Percentiles rank a stretch among this genome's conserved stretches.
These are phyloP conservation scores for Hibiscus tridactylites DNA, from an alignment of 345 rosid species.

Conservation along the genomic window DNA sequence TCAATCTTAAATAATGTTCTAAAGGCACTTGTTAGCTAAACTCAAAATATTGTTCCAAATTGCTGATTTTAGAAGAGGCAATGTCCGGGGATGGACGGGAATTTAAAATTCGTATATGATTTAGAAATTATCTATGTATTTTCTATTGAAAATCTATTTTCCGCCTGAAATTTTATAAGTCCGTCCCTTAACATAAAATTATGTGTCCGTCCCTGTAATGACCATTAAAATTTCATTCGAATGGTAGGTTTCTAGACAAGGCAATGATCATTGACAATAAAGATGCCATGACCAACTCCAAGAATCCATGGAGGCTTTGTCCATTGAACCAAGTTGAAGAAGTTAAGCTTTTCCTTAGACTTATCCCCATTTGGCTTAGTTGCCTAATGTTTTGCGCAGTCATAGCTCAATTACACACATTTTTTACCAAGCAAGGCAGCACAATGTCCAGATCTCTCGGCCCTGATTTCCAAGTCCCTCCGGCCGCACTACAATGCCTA, in stretches of 20 bases:
- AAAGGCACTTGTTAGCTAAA: no score
- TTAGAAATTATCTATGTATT: no score
- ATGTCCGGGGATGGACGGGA: no score
- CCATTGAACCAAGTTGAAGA: constrained; percentile 78
- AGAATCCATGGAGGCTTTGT: constrained; percentile 79
- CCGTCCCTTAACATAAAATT: no score
- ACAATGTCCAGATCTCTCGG: constrained; percentile 56
- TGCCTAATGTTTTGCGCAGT: constrained; percentile 67
- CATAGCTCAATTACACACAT: constrained; percentile 63
- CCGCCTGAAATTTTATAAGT: no score
- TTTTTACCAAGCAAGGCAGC: constrained; percentile 78
- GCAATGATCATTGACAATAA: constrained; percentile 57
- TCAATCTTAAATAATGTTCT: no score
- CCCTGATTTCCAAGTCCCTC: constrained; percentile 53
- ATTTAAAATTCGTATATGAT: no score
- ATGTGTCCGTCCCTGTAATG: no score
- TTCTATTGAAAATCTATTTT: neutral
- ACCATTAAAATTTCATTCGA: neutral
- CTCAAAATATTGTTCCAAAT: no score
- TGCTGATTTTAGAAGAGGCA: no score
- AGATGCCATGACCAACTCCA: constrained; percentile 31
- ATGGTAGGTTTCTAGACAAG: constrained; percentile 66
- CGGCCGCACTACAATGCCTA: constrained; percentile 70
- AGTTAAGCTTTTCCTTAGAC: constrained; percentile 61
- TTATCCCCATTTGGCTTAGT: constrained; percentile 69